These are phyloP conservation scores for Penicillium psychrofluorescens DNA, from an alignment of 495 filamentous ascomycete species.

Conservation along the genomic window DNA sequence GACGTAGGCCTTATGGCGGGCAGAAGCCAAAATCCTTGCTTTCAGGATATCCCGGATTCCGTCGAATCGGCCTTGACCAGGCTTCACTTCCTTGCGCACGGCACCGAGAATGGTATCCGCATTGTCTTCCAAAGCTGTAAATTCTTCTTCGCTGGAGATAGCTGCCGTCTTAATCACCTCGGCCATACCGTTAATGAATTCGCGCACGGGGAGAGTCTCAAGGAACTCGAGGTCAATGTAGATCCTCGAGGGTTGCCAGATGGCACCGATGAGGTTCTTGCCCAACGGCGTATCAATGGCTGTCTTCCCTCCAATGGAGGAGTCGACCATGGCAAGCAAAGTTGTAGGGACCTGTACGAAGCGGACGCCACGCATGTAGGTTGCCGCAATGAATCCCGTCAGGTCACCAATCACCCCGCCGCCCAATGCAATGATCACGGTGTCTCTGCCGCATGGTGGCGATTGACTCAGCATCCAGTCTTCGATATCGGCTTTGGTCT, in stretches of 20 bases:
- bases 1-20: constrained; percentile 84
- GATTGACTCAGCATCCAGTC: constrained; percentile 89
- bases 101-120: constrained; percentile 67
- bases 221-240: constrained; percentile 93
- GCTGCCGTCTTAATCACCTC: constrained; percentile 98
- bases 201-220: constrained; percentile 80
- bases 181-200: constrained; percentile 98
- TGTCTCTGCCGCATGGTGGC: constrained; percentile 79
- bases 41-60: constrained; percentile 71
- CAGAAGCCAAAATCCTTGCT: constrained; percentile 80
- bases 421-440: constrained; percentile 90
- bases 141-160: constrained; percentile 88
- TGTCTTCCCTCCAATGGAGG: constrained; percentile 96
- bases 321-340: constrained; percentile 94
- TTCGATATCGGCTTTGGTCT: constrained; percentile 90
- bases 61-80: constrained; percentile 51
- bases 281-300: constrained; percentile 95
- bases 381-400: constrained; percentile 93
- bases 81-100: constrained; percentile 49
- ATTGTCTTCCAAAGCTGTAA: constrained; percentile 75
- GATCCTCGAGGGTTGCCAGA: constrained; percentile 90
- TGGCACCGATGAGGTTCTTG: constrained; percentile 93
- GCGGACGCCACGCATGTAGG: constrained; percentile 95
- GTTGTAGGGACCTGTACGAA: constrained; percentile 97
- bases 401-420: constrained; percentile 97